Evolutionary conservation across 2,329 filamentous ascomycete genomes (phyloP).

Genomic region (Gnomoniopsis smithogilvyi): DNA sequence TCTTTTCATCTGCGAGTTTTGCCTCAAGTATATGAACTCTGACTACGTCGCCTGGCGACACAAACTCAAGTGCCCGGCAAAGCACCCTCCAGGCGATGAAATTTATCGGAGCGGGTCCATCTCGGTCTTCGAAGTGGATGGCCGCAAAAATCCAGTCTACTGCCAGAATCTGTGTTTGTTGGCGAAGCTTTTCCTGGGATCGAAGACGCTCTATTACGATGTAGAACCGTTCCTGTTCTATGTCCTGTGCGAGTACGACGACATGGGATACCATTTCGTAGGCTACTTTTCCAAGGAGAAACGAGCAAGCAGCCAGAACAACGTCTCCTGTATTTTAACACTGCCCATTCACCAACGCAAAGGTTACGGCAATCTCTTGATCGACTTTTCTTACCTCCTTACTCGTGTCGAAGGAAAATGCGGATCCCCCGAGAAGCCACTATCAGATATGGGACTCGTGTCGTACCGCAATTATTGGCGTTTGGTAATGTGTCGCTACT

Average conservation of each 20-base stretch:
- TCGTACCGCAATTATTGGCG: conserved; percentile 99
- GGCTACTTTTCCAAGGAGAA: conserved; percentile 99
- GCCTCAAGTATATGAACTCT: conserved; percentile 98
- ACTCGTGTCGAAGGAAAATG: conserved; percentile 92
- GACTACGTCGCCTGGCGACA: conserved; percentile 98
- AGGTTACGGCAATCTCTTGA: conserved; percentile 93
- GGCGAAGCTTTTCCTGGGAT: conserved; percentile 95
- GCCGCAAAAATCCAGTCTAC: conserved; percentile 95
- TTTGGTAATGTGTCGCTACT: conserved; percentile 78
- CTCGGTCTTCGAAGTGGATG: conserved; percentile 97
- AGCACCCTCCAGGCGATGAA: conserved; percentile 95
- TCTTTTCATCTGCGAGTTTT: conserved; percentile 99
- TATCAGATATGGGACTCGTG: conserved; percentile 96
- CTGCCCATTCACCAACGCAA: conserved; percentile 95
- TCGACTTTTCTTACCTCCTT: conserved; percentile 96
- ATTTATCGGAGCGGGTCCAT: conserved; percentile 91
- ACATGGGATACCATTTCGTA: conserved; percentile 90
- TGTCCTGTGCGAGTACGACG: conserved; percentile 91
- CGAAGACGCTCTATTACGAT: conserved; percentile 97
- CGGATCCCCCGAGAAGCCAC: conserved; percentile 92
- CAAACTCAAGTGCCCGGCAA: conserved; percentile 93
- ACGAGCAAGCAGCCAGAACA: conserved; percentile 88
- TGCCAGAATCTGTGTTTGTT: conserved; percentile 96
- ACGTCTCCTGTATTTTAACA: conserved; percentile 95
- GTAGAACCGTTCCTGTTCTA: conserved; percentile 97